Base-by-base conservation (phyloP, 2,329 filamentous ascomycete genomes). In the Tolypocladium album region DNA sequence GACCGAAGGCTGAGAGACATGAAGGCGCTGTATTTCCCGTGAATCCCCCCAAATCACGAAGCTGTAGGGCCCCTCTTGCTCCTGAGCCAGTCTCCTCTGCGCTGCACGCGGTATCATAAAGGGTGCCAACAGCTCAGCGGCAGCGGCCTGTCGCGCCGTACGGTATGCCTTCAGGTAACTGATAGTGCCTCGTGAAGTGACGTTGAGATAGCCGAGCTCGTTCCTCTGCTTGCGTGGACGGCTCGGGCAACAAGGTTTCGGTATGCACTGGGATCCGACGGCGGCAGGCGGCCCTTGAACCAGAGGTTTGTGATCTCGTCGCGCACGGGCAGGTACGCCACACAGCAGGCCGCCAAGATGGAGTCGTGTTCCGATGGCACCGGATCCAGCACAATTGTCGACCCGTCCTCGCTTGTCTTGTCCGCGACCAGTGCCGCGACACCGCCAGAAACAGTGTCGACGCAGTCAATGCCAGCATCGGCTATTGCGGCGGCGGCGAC, bases 231-330 rank as follows among this genome's bases (percentile, higher is more conserved):
- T 3, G 76, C 74, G 60, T 76, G 72, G 15, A 78, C 68, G 20
- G 76, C 76, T n/a, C 68, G 66, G 17, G 72, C 69, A n/a, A 78
- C 67, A 36, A 78, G 68, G 22, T 64, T 66, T 34, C 68, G 68
- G 55, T 76, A 71, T 13, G 71, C 63, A 20, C 64, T 64, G 42
- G 68, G 59, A 53, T 74, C 62, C 27, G 76, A 75, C 4, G 76
- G 72, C 2, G 80, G 76, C 11, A 83, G 63, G 61, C 79, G 76
- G 7, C 94, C 93, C 76, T 92, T 97, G 69, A 95, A 84, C 94
- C 94, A 99, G 22, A 97, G 74, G 70, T 96, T 92, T 11, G 93
- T 97, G 58, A 97, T 86, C 73, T 99, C 94, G 66, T 97, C 93
- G 63, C 92, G 82, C 27, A 81, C 82, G 58, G 92, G 89, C 65